phyloP scores from a whole-genome alignment of 371 early-diverging fungal genomes.

The Haplosporangium sp. region DNA sequence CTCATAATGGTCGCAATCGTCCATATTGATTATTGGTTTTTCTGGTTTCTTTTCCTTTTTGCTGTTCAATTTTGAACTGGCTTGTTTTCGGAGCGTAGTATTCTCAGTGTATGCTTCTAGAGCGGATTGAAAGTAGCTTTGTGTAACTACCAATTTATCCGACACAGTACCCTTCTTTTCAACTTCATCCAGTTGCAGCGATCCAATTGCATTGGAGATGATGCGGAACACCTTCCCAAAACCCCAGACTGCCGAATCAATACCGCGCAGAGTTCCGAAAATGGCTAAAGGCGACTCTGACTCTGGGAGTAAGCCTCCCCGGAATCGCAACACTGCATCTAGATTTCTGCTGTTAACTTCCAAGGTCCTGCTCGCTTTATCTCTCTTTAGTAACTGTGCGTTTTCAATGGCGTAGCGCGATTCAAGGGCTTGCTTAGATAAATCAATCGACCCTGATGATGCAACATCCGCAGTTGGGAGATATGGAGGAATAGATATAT shows the following conservation, averaged over 20 bases:
- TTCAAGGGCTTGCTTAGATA: not conserved
- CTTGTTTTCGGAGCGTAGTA: slow-evolving; percentile 15
- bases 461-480: slow-evolving; percentile 4
- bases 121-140: slow-evolving; percentile 10
- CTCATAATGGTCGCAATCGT: slow-evolving; percentile 66
- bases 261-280: slow-evolving; percentile 41
- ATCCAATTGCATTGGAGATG: slow-evolving; percentile 41
- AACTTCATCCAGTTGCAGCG: slow-evolving; percentile 18
- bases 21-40: slow-evolving; percentile 21
- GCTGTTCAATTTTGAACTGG: slow-evolving; percentile 2
- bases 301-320: slow-evolving; percentile 21
- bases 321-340: slow-evolving; percentile 35
- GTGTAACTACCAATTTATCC: not conserved
- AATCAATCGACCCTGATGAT: not conserved
- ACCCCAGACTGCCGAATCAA: slow-evolving; percentile 58
- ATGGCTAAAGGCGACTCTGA: slow-evolving; percentile 4
- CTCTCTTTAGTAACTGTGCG: slow-evolving; percentile 40
- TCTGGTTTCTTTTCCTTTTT: slow-evolving; percentile 2
- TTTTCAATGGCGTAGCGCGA: slow-evolving; percentile 24
- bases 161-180: not conserved
- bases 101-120: slow-evolving; percentile 22
- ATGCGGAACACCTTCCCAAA: slow-evolving; percentile 43
- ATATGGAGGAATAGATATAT: slow-evolving; percentile 47
- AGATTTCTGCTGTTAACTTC: slow-evolving; percentile 64
- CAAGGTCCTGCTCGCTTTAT: slow-evolving; percentile 54